Base-by-base conservation (phyloP, 495 filamentous ascomycete species). In the Penicillium coprophilum region DNA sequence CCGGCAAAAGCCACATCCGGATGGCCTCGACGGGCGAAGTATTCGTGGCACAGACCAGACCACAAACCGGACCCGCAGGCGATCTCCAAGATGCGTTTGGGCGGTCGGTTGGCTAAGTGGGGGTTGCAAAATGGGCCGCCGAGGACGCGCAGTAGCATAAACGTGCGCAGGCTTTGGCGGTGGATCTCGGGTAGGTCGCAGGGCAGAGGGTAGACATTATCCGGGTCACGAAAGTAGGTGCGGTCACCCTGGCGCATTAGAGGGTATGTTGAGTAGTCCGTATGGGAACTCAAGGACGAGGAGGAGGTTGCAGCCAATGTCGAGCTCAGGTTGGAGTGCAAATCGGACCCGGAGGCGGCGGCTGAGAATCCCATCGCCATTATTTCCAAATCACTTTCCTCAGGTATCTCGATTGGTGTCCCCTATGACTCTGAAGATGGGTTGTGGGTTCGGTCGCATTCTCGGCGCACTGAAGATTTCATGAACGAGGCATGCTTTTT, bases 51-150 rank as follows among this genome's bases (percentile, higher is more conserved):
- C 72, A 87, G 80, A 68, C 88, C 86, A 58, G 89, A 92, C 93
- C 93, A 96, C 59, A 93, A 85, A 27, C 85, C 93, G 15, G 88
- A 88, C 7, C 93, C 93, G 71, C 93, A 97, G 34, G 87, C 91
- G 50, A 96, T 70, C 64, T 97, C 93, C 44, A 97, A 76, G 19
- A 97, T 85, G 57, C 85, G 87, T 59, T 79, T 78, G 0, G 92
- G 92, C 20, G 88, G 87, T 46, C 80, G 81, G 58, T 82, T 77
- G 32, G 79, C 71, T 39, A 86, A 76, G 40, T 79, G 78, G 12
- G 88, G 87, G 13, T 85, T 86, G 69, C 89, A 92, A 63, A 92
- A 84, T 1, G 91, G 86, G 30, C 82, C 82, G 45, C 91, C 91
- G 58, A 91, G 90, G 23, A 96, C 83, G 68, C 88, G 85, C 59